Evolutionary conservation across 495 filamentous ascomycete genomes (phyloP).

Genomic region (Clohesyomyces aquaticus): DNA sequence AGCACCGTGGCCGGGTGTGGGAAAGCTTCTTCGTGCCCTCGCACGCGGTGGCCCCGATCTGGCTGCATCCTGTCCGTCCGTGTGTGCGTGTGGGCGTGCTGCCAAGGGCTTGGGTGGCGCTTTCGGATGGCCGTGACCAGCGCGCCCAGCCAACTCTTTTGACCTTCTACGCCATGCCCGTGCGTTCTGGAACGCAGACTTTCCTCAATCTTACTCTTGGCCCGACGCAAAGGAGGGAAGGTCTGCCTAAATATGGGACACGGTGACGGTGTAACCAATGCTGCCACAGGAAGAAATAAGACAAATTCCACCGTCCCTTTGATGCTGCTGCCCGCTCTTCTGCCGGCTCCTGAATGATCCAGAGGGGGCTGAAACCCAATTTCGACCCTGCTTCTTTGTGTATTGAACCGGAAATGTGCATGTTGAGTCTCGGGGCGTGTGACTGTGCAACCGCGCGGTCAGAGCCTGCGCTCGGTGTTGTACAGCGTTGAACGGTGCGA

Average conservation of each 20-base stretch:
- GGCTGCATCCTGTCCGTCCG: conserved; percentile 20
- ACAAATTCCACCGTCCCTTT: too few relatives aligned
- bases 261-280: too few relatives aligned
- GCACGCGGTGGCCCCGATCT: conserved; percentile 18
- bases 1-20: not conserved
- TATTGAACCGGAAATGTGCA: conserved; percentile 14
- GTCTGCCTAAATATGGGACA: conserved; percentile 1
- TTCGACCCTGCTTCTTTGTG: not conserved
- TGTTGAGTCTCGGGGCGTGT: not conserved
- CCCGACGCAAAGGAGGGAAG: conserved; percentile 26
- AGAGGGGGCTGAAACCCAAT: not conserved
- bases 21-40: conserved; percentile 28
- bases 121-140: conserved; percentile 25
- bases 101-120: conserved; percentile 40
- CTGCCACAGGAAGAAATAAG: too few relatives aligned
- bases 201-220: conserved; percentile 28
- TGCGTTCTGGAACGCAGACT: conserved; percentile 35
- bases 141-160: conserved; percentile 22
- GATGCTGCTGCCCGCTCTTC: not conserved
- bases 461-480: conserved; percentile 12
- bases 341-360: not conserved
- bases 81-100: conserved; percentile 11
- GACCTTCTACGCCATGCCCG: conserved; percentile 24
- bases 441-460: not conserved
- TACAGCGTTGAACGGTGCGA: conserved; percentile 16